phyloP scores from a whole-genome alignment of 441 rosid genomes.

The Raphanus hybrid region DNA sequence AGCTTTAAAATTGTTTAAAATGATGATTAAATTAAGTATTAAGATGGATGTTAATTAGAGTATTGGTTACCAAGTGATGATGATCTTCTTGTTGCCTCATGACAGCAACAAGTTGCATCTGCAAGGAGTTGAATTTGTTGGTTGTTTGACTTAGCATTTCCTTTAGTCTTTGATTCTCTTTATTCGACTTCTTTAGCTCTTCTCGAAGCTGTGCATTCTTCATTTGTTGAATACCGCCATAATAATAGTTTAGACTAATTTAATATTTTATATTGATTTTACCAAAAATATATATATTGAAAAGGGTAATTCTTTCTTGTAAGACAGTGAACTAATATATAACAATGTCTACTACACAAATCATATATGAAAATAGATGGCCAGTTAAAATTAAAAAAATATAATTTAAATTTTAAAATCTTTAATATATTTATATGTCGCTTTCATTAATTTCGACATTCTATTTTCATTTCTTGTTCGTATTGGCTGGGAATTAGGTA shows the following conservation, averaged over 20 bases:
- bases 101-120: slow-evolving; percentile 64
- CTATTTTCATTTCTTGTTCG: slow-evolving; percentile 4
- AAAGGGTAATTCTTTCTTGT: background rate
- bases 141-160: slow-evolving; percentile 74
- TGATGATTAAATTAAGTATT: background rate
- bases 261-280: background rate
- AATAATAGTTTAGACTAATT: background rate
- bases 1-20: background rate
- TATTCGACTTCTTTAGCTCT: slow-evolving; percentile 67
- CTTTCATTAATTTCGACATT: background rate
- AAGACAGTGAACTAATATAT: background rate
- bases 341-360: background rate
- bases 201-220: slow-evolving; percentile 55
- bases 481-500: background rate
- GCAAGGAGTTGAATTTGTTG: slow-evolving; percentile 67
- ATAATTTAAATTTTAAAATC: background rate
- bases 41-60: slow-evolving; percentile 32
- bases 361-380: background rate
- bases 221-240: slow-evolving; percentile 11
- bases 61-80: slow-evolving; percentile 32
- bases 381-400: background rate
- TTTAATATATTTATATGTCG: background rate
- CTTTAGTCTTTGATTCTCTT: slow-evolving; percentile 70
- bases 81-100: slow-evolving; percentile 64
- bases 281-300: background rate